Evolutionary conservation across 208 protist species (phyloP).

Genomic region (Leishmania tarentolae): DNA sequence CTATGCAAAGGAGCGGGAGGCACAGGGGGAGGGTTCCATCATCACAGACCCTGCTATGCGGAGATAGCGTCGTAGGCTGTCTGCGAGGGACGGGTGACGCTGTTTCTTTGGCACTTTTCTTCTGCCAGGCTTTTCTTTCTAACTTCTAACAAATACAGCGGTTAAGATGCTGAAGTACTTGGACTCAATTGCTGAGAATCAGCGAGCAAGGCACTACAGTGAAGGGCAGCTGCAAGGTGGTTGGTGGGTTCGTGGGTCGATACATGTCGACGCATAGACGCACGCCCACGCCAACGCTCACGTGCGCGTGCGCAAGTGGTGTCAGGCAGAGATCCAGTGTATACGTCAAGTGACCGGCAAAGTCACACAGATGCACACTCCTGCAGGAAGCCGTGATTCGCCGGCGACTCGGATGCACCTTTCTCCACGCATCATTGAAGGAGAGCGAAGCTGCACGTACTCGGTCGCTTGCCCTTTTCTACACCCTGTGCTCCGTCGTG

Average conservation of each 20-base stretch:
- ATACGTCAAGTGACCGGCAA: not conserved
- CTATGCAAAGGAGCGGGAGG: slow-evolving; percentile 62
- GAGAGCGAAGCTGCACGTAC: not conserved
- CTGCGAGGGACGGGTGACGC: not conserved
- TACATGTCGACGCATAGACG: not conserved
- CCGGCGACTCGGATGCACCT: not conserved
- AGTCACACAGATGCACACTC: not conserved
- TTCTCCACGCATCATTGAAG: not conserved
- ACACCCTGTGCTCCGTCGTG: not conserved
- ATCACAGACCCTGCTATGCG: slow-evolving; percentile 2
- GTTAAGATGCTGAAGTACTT: not conserved
- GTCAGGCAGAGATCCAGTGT: not conserved
- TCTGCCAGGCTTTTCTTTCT: not conserved
- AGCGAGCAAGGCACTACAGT: not conserved
- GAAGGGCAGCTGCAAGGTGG: not conserved
- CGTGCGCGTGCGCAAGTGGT: not conserved
- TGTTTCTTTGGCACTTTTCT: too few relatives aligned
- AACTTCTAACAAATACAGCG: not conserved
- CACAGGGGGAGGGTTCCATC: slow-evolving; percentile 13
- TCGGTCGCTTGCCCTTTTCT: not conserved
- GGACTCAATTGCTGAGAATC: not conserved
- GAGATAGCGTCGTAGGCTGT: not conserved
- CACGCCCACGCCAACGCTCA: not conserved
- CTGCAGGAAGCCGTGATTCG: not conserved
- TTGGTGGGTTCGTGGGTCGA: not conserved